Conservation (phyloP, 176 grass and related monocot genomes). For the Triticum urartu region DNA sequence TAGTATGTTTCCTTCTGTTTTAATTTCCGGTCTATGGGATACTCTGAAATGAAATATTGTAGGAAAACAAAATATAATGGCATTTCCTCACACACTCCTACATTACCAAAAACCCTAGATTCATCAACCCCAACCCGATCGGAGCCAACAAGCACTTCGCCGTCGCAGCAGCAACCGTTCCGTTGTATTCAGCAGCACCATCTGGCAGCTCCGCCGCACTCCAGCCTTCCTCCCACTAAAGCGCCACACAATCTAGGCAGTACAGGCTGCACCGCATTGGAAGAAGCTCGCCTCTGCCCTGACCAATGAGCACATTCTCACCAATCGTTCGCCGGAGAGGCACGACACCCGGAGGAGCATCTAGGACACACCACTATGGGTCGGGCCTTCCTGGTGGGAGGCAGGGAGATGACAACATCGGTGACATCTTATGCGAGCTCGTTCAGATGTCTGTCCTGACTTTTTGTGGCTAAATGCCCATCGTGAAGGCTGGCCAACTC, state of each 20-base stretch:
- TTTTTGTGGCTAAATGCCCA: constrained; percentile 68
- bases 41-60: background rate
- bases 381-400: background rate
- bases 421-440: constrained; percentile 47
- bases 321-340: constrained; percentile 53
- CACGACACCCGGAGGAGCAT: constrained; percentile 54
- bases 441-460: constrained; percentile 78
- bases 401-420: constrained; percentile 66
- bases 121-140: background rate
- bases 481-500: constrained; percentile 76
- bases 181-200: background rate
- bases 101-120: background rate
- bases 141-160: background rate
- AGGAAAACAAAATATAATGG: background rate
- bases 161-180: background rate
- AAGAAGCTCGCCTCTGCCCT: constrained; percentile 9
- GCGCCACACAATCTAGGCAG: constrained; percentile 31
- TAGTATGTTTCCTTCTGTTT: background rate
- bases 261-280: constrained; percentile 53
- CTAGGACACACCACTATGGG: constrained; percentile 38
- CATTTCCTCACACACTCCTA: background rate
- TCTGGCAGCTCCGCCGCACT: background rate
- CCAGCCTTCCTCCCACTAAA: constrained; percentile 29
- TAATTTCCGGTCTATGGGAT: background rate
- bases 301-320: too few relatives aligned